phyloP scores from a whole-genome alignment of 768 basidiomycete species.

The Mycena kentingensis region DNA sequence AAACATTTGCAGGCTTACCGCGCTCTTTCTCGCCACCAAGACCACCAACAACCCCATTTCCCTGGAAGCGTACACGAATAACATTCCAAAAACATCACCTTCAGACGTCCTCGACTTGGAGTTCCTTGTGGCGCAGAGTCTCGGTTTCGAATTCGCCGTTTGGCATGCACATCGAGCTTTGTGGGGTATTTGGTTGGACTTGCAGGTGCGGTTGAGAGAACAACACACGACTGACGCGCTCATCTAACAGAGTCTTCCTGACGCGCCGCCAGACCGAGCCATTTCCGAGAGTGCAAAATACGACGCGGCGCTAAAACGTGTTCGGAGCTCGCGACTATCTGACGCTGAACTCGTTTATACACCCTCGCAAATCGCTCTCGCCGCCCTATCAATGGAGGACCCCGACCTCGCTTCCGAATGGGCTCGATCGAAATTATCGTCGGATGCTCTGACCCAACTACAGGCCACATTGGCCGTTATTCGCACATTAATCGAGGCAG shows the following conservation, averaged over 20 bases:
- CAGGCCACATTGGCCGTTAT: conserved; percentile 52
- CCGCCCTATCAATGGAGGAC: conserved; percentile 68
- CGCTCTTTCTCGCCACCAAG: conserved; percentile 93
- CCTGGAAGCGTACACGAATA: conserved; percentile 78
- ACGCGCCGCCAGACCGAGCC: conserved; percentile 49
- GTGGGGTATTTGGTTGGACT: conserved; percentile 86
- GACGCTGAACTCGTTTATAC: conserved; percentile 91
- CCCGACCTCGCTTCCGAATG: conserved; percentile 64
- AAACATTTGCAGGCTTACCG: conserved; percentile 72
- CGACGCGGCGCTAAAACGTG: conserved; percentile 63
- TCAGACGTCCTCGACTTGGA: conserved; percentile 92
- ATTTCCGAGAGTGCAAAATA: conserved; percentile 47
- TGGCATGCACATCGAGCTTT: conserved; percentile 90
- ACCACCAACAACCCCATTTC: conserved; percentile 95
- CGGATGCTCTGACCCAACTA: conserved; percentile 31
- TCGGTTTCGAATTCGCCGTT: conserved; percentile 91
- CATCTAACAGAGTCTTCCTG: conserved; percentile 55
- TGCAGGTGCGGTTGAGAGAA: conserved; percentile 59
- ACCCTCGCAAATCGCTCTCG: conserved; percentile 91
- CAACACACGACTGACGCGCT: background rate
- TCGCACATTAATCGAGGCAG: conserved; percentile 51
- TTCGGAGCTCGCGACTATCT: conserved; percentile 82
- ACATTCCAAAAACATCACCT: conserved; percentile 79
- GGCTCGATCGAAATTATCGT: conserved; percentile 44
- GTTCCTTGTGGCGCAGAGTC: conserved; percentile 92